Conservation (phyloP, 192 early-diverging fungal species). For the Glomus cerebriforme region DNA sequence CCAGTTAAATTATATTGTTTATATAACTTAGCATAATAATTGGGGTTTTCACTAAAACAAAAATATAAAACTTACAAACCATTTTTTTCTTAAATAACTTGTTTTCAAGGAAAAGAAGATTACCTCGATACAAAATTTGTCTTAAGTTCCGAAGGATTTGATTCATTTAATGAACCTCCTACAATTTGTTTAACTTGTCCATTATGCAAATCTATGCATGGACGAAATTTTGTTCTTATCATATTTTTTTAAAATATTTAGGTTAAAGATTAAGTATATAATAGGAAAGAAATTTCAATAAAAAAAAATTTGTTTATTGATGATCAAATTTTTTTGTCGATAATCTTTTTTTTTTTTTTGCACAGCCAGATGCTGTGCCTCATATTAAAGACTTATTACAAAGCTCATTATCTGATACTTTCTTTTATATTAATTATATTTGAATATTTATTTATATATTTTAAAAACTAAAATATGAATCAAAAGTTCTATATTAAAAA, state of each 20-base stretch:
- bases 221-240: constrained; percentile 73
- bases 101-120: not conserved
- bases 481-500: no score
- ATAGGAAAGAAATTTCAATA: no score
- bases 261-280: not conserved
- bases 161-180: constrained; percentile 84
- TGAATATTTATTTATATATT: no score
- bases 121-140: constrained; percentile 95
- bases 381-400: no score
- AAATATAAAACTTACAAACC: not conserved
- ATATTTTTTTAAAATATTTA: not conserved
- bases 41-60: constrained; percentile 63
- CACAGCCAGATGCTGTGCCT: no score
- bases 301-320: no score
- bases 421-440: no score
- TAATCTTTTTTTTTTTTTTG: no score
- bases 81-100: not conserved
- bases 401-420: no score
- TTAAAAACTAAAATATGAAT: no score
- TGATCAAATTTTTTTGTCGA: no score
- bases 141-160: constrained; percentile 55
- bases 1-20: constrained; percentile 68
- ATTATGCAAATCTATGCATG: constrained; percentile 98
- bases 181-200: constrained; percentile 99
- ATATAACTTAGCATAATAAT: constrained; percentile 86